These are phyloP conservation scores for Silene uniflora DNA, from an alignment of 148 eudicot species.

Conservation along the genomic window DNA sequence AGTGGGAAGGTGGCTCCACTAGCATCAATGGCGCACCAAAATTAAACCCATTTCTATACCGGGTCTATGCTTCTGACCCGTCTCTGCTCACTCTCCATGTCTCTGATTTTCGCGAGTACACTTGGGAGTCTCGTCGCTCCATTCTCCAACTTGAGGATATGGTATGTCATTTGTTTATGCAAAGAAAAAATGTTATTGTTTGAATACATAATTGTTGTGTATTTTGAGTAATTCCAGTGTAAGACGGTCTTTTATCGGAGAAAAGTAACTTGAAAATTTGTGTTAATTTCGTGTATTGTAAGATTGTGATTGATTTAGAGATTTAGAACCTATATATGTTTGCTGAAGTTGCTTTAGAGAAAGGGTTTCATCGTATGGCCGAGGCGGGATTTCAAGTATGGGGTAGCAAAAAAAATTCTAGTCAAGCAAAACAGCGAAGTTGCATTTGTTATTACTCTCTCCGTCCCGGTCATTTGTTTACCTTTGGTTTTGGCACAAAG, in stretches of 20 bases:
- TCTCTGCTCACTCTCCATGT: slow-evolving; percentile 41
- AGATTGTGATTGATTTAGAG: not conserved
- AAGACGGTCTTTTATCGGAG: too few relatives aligned
- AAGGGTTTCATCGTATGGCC: too few relatives aligned
- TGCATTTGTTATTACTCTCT: too few relatives aligned
- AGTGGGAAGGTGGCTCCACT: slow-evolving; percentile 30
- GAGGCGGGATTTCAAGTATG: too few relatives aligned
- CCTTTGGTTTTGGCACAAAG: too few relatives aligned
- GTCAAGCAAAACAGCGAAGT: too few relatives aligned
- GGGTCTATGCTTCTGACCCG: slow-evolving; percentile 37
- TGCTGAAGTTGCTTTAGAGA: not conserved
- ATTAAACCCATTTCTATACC: slow-evolving; percentile 44
- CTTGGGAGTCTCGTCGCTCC: slow-evolving; percentile 53
- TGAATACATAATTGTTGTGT: not conserved
- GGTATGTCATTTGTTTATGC: slow-evolving; percentile 29
- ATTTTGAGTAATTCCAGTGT: too few relatives aligned
- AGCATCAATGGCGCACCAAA: not conserved
- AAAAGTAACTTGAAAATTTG: too few relatives aligned
- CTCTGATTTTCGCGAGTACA: slow-evolving; percentile 58
- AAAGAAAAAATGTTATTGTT: not conserved
- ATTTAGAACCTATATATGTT: not conserved
- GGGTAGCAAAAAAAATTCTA: too few relatives aligned
- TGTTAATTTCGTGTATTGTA: not conserved
- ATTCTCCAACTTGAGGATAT: slow-evolving; percentile 62
- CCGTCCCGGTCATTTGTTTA: too few relatives aligned